Conservation (phyloP, 2,329 filamentous ascomycete genomes). For the Diplodia intermedia region DNA sequence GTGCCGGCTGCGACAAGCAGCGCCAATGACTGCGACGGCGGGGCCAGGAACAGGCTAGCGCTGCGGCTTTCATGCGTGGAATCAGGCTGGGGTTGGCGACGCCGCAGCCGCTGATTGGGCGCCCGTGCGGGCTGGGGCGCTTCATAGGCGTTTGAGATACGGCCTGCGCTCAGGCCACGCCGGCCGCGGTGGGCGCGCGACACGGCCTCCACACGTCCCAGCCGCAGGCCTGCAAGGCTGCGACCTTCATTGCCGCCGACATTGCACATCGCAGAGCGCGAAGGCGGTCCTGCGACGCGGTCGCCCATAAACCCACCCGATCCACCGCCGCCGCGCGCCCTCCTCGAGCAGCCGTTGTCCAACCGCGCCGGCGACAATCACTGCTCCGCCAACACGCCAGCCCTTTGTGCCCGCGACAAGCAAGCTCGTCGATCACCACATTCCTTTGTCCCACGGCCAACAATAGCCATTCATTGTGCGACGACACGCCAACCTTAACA, state of each 20-base stretch:
- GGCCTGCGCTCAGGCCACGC: conserved; percentile 7
- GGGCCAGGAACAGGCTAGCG: conserved; percentile 28
- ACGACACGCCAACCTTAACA: conserved; percentile 8
- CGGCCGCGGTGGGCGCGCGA: conserved; percentile 15
- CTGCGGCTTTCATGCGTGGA: conserved; percentile 26
- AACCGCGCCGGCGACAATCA: conserved; percentile 19
- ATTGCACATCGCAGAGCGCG: conserved; percentile 15
- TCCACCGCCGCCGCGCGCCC: conserved; percentile 22
- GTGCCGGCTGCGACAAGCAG: conserved; percentile 10
- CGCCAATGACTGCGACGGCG: conserved; percentile 9
- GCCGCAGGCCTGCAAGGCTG: conserved; percentile 26
- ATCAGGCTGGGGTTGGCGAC: neutral
- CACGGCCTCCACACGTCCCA: neutral
- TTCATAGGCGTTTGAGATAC: conserved; percentile 24
- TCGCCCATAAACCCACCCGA: conserved; percentile 10
- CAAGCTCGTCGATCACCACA: conserved; percentile 23
- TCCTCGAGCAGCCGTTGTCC: conserved; percentile 2
- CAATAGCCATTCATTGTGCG: conserved; percentile 33
- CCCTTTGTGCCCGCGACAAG: conserved; percentile 14
- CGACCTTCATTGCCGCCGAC: conserved; percentile 30
- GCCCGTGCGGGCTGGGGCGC: conserved; percentile 5
- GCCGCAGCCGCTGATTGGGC: conserved; percentile 14
- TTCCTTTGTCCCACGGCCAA: conserved; percentile 32
- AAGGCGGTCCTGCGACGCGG: conserved; percentile 15
- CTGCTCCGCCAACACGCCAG: conserved; percentile 1